These are phyloP conservation scores for Soucietia sequanensis DNA, from an alignment of 805 yeast genomes.

Conservation along the genomic window DNA sequence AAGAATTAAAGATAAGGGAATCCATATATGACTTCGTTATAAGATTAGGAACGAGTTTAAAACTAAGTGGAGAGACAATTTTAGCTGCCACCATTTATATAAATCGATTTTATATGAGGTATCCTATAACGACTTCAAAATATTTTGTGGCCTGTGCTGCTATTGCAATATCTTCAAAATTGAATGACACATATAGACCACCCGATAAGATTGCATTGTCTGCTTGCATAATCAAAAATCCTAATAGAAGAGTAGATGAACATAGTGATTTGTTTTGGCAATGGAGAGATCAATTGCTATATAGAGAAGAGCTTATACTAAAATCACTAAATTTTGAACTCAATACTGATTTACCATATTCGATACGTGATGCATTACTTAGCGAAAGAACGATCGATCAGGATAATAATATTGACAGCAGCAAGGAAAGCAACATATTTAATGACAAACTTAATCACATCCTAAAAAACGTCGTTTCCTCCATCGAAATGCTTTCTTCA, in stretches of 20 bases:
- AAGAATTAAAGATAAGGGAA: constrained; percentile 38
- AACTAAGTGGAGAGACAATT: constrained; percentile 41
- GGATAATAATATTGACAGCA: constrained; percentile 9
- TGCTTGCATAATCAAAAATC: constrained; percentile 35
- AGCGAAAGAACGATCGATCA: constrained; percentile 3
- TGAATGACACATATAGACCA: constrained; percentile 41
- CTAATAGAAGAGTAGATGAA: constrained; percentile 33
- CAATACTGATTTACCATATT: constrained; percentile 38
- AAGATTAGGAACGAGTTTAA: constrained; percentile 32
- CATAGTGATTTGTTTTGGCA: constrained; percentile 42
- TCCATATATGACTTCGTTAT: constrained; percentile 38
- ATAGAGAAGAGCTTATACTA: constrained; percentile 41
- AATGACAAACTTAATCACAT: constrained; percentile 15
- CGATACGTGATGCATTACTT: constrained; percentile 24
- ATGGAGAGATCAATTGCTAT: constrained; percentile 44
- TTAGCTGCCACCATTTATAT: constrained; percentile 41
- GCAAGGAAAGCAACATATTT: constrained; percentile 15
- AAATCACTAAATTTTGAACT: constrained; percentile 40
- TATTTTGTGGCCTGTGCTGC: constrained; percentile 46
- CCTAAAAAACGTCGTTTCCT: constrained; percentile 28
- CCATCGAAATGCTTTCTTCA: constrained; percentile 37
- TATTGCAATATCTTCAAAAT: constrained; percentile 40
- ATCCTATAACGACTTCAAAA: constrained; percentile 42
- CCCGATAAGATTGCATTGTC: constrained; percentile 43
- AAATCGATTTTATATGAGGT: constrained; percentile 39